Evolutionary conservation across 2,329 filamentous ascomycete genomes (phyloP), one percentile per base, ranked within the genome.

Genomic region (Aspergillus thermomutatus): DNA sequence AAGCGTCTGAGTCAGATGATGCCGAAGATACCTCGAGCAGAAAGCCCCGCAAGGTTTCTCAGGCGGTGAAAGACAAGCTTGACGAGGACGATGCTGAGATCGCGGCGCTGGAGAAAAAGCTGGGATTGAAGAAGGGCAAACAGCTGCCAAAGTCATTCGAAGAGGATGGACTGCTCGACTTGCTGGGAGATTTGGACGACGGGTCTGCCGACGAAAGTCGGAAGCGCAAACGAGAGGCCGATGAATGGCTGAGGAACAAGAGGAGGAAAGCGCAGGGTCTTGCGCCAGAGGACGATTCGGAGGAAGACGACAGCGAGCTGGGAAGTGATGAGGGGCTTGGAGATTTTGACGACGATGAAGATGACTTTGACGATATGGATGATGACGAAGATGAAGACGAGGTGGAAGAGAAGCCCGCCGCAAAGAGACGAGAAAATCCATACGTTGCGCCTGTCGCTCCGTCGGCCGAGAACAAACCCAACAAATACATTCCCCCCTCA

Each of bases 41-140:
- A 17, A 40, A 53, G 2, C 53, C 50, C 10, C 52, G 45, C 3
- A 68, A 69, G 51, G 52, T 75, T 25, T 72, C 78, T 0, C 69
- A 67, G 57, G 66, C 64, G 0, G 77, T 86, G n/a, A 84, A 82
- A 67, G 82, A 87, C 3, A 85, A 83, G 64, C 77, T 97, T 4
- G 87, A 84, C 0, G 81, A 90, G 59, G 93, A 99, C 57, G 92
- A 97, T 67, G 90, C 87, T 2, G 91, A 96, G 65, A 97, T 99
- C 64, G 87, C 88, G 21, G 87, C 87, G 2, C 78, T 97, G 31
- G 94, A 99, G 76, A 92, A 88, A 72, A 95, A 90, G 68, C 78
- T 99, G 3, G 93, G 94, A 0, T 82, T 97, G 6, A 90, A 87
- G 69, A 85, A 86, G 25, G 88, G 88, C 58, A 95, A 91, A 68